Percentiles rank a stretch among this genome's conserved stretches.
phyloP scores from a whole-genome alignment of 495 filamentous ascomycete genomes.

The Lentithecium fluviatile region DNA sequence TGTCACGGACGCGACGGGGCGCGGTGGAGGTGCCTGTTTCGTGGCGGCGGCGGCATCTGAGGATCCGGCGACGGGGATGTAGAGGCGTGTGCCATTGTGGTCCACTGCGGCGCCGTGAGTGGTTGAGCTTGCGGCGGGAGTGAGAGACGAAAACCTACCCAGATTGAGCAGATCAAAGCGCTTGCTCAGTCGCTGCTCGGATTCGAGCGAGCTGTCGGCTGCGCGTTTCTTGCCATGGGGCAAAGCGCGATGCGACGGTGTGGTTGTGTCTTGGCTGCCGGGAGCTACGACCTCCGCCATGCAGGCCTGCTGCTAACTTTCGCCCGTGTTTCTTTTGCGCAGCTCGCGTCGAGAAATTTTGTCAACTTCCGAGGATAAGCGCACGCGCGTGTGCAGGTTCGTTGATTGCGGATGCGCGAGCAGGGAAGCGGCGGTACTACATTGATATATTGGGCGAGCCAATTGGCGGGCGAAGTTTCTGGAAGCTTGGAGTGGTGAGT shows the following conservation, averaged over 20 bases:
- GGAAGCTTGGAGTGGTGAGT: constrained; percentile 6
- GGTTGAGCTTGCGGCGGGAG: neutral
- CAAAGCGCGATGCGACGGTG: neutral
- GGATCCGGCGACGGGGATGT: constrained; percentile 34
- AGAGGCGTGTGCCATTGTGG: constrained; percentile 35
- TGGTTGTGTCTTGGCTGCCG: constrained; percentile 18
- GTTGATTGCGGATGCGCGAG: neutral
- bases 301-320: constrained; percentile 9
- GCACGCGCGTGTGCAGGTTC: neutral
- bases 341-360: neutral
- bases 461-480: constrained; percentile 13
- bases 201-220: constrained; percentile 36
- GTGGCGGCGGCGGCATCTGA: constrained; percentile 41
- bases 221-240: constrained; percentile 32
- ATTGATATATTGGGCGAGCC: neutral
- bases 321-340: neutral
- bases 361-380: neutral
- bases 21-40: constrained; percentile 7
- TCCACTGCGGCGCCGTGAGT: constrained; percentile 15
- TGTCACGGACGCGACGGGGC: constrained; percentile 2
- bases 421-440: neutral
- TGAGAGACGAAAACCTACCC: constrained; percentile 58
- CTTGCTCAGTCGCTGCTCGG: constrained; percentile 64
- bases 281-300: constrained; percentile 34
- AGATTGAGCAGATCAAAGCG: constrained; percentile 77